phyloP scores from a whole-genome alignment of 148 eudicot genomes.

The Chenopodium formosanum region DNA sequence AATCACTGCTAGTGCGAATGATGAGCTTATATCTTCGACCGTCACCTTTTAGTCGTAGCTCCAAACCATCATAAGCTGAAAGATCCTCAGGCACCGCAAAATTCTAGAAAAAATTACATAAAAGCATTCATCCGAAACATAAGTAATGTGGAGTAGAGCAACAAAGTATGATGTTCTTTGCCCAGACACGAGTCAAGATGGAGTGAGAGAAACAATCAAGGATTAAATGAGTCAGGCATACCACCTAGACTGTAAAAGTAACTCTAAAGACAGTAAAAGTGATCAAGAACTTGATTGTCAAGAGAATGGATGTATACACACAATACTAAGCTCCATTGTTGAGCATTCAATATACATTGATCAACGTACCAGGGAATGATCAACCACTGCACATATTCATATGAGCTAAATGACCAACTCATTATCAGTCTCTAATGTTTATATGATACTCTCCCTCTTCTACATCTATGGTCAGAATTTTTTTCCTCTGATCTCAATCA shows the following conservation, averaged over 20 bases:
- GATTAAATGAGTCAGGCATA: neutral
- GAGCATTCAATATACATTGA: neutral
- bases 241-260: neutral
- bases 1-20: constrained; percentile 84
- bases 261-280: neutral
- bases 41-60: constrained; percentile 81
- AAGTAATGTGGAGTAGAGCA: neutral
- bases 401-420: neutral
- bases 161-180: neutral
- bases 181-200: neutral
- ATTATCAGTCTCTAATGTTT: too few species aligned
- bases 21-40: constrained; percentile 89
- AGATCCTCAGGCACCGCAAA: constrained; percentile 82
- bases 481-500: neutral
- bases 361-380: neutral
- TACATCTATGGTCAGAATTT: neutral
- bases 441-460: neutral
- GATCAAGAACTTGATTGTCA: neutral
- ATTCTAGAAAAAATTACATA: constrained; percentile 52
- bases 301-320: neutral
- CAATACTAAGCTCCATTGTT: neutral
- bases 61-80: constrained; percentile 92
- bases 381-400: neutral
- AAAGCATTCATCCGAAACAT: neutral
- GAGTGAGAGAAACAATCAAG: neutral